Evolutionary conservation across 2,329 filamentous ascomycete genomes (phyloP), one percentile per base, ranked within the genome.

Genomic region (Lecanicillium sp.): DNA sequence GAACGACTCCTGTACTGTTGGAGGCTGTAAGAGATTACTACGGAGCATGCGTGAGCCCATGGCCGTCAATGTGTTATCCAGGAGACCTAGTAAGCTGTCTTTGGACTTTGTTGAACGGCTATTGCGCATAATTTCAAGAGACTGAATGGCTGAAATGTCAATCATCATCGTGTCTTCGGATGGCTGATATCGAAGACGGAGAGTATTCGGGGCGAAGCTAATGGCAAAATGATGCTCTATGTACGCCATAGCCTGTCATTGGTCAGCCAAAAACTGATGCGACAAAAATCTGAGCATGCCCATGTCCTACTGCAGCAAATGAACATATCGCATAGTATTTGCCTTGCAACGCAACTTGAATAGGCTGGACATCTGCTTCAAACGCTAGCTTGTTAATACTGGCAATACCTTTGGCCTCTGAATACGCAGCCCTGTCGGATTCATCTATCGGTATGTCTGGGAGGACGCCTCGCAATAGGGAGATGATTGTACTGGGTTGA

Each of bases 131-230:
- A 98, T 71, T 56, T 98, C 92, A 3, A 98, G 68, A 0, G 87
- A 87, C 28, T 81, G 74, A 19, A 95, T 86, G 0, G 89, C 94
- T 1, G 86, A 83, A 3, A 92, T 71, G 51, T 95, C 90, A 49
- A 96, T 94, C 75, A 94, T 86, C 89, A 96, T 95, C 1, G 87
- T 85, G 17, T 90, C 85, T 54, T 94, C 85, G 0, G 87, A 88
- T 1, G 88, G 83, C 51, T 90, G 82, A 49, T 94, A 95, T 45
- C 79, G 82, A 52, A 96, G 83, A 4, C 87, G 78, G 22, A 96
- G 72, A 15, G 89, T 89, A 54, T 92, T 82, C n/a, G 73, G 68
- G 4, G 78, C 71, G 54, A 95, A 92, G 1, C 71, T 76, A 43
- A 82, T 70, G 4, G 70, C 70, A 44, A 87, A 70, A 6, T 78